These are phyloP conservation scores for Starmerella kuoi DNA, from an alignment of 805 yeast genomes.

Conservation along the genomic window DNA sequence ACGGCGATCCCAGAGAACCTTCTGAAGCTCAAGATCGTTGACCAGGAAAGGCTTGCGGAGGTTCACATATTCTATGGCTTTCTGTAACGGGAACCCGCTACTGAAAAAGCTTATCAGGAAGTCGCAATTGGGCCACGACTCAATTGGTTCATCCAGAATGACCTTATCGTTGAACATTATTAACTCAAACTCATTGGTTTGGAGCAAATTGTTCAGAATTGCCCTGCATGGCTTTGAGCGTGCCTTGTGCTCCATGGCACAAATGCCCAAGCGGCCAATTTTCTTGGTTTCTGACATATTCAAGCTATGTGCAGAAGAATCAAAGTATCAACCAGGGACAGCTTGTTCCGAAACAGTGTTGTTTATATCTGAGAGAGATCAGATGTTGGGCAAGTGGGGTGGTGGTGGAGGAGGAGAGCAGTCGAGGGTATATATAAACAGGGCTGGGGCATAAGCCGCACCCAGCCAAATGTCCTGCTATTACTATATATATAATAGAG, in stretches of 20 bases:
- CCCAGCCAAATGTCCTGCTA: too few relatives aligned
- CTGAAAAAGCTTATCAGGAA: conserved; percentile 86
- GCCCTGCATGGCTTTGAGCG: conserved; percentile 90
- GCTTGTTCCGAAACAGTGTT: too few relatives aligned
- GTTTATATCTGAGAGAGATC: too few relatives aligned
- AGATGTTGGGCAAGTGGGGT: too few relatives aligned
- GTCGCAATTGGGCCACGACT: conserved; percentile 99
- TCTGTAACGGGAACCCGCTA: conserved; percentile 91
- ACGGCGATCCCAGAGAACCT: conserved; percentile 94
- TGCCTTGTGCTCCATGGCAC: conserved; percentile 98
- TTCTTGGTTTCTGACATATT: conserved; percentile 7
- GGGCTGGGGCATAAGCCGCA: too few relatives aligned
- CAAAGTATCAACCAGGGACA: too few relatives aligned
- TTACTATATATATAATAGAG: too few relatives aligned
- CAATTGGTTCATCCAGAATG: conserved; percentile 80
- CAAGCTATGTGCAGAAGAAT: too few relatives aligned
- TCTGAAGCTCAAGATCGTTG: conserved; percentile 83
- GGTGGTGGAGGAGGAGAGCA: too few relatives aligned
- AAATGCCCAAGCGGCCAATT: conserved; percentile 88
- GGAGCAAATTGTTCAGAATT: conserved; percentile 75
- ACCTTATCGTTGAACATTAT: conserved; percentile 96
- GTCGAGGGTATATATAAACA: too few relatives aligned
- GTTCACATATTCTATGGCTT: conserved; percentile 82
- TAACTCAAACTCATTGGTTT: conserved; percentile 91
- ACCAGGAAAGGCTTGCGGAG: conserved; percentile 80